A percentile compares a stretch with the other conserved stretches of the same genome.
Evolutionary conservation across 495 filamentous ascomycete species (phyloP).

Genomic region (Trichoderma gamsii): DNA sequence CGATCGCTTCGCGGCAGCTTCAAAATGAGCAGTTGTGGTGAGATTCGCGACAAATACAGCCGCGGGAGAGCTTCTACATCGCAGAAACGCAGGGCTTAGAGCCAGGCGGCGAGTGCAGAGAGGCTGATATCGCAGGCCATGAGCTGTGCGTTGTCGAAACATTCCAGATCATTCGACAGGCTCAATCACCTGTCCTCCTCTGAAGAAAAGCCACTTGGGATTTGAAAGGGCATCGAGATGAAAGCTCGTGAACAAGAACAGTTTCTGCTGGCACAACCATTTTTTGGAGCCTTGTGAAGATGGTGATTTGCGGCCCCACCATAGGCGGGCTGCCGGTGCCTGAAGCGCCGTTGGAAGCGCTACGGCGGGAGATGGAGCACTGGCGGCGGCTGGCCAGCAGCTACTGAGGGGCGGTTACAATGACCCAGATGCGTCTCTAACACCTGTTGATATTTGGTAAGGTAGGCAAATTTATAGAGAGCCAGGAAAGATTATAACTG

Average conservation of each 20-base stretch:
- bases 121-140: not conserved
- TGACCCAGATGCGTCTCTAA: too few relatives aligned
- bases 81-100: not conserved
- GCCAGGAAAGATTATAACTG: too few relatives aligned
- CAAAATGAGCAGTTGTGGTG: not conserved
- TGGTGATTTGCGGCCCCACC: constrained; percentile 1
- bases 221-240: not conserved
- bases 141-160: not conserved
- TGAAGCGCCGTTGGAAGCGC: constrained; percentile 11
- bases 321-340: not conserved
- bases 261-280: not conserved
- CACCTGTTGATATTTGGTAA: too few relatives aligned
- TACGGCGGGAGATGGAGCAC: not conserved
- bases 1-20: constrained; percentile 24
- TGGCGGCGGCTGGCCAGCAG: not conserved
- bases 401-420: not conserved
- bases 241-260: not conserved
- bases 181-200: not conserved
- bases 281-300: not conserved
- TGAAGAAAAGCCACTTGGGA: not conserved
- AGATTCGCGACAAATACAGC: not conserved
- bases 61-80: not conserved
- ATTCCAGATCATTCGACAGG: not conserved
- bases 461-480: too few relatives aligned
- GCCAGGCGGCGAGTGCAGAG: not conserved